phyloP scores from a whole-genome alignment of 2,329 filamentous ascomycete genomes.

The Colletotrichum tamarilloi region DNA sequence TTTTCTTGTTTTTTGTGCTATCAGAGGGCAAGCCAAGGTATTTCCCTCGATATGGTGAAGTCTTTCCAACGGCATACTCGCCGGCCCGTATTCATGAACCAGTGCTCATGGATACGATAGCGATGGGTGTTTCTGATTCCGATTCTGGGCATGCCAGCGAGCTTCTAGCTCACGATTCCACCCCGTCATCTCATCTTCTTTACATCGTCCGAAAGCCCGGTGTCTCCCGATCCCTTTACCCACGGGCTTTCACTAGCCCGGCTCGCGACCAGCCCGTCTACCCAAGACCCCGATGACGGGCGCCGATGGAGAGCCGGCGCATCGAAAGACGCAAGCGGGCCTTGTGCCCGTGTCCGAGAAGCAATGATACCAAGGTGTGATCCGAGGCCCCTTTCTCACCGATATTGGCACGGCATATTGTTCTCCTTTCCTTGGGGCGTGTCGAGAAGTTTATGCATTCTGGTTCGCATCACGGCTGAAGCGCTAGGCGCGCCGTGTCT shows the following conservation, averaged over 20 bases:
- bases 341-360: neutral
- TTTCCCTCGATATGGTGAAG: neutral
- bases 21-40: neutral
- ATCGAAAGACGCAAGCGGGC: neutral
- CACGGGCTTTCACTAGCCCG: neutral
- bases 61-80: neutral
- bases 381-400: neutral
- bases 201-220: neutral
- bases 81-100: neutral
- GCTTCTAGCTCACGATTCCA: neutral
- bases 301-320: neutral
- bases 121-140: neutral
- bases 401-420: neutral
- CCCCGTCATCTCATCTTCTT: neutral
- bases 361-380: neutral
- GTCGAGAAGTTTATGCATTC: constrained; percentile 9
- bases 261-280: neutral
- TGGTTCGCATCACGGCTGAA: neutral
- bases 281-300: constrained; percentile 2
- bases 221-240: neutral
- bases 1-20: neutral
- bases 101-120: neutral
- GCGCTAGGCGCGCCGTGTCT: constrained; percentile 12
- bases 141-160: neutral
- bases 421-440: constrained; percentile 4